These are phyloP conservation scores for Chlorokybus atmophyticus DNA, from an alignment of 139 green algal species.

Conservation along the genomic window DNA sequence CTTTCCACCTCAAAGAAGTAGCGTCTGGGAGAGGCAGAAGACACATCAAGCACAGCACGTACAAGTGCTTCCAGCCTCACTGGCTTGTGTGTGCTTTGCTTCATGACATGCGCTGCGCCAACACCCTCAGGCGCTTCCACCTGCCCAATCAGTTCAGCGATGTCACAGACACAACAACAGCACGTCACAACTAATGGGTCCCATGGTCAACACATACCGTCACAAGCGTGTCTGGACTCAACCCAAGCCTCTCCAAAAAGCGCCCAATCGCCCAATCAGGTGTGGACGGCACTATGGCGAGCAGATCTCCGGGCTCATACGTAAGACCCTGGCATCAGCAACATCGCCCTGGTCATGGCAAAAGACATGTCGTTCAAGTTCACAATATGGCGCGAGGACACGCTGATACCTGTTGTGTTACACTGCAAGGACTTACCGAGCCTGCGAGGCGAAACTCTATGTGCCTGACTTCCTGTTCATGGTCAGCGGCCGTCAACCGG, in stretches of 20 bases:
- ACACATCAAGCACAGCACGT: constrained; percentile 62
- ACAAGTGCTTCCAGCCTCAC: constrained; percentile 35
- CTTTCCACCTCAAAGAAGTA: constrained; percentile 75
- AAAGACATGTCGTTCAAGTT: too few species aligned
- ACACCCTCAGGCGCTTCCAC: neutral
- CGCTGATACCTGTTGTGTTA: too few species aligned
- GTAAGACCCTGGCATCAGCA: constrained; percentile 24
- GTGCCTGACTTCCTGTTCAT: constrained; percentile 74
- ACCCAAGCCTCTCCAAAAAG: neutral
- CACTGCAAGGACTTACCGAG: too few species aligned
- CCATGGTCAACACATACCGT: too few species aligned
- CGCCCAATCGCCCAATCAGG: neutral
- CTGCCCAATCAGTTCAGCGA: too few species aligned
- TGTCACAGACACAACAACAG: neutral
- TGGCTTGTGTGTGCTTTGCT: neutral
- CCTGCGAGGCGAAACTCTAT: constrained; percentile 52
- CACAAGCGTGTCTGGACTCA: constrained; percentile 6
- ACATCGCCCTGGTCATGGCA: too few species aligned
- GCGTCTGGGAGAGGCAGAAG: constrained; percentile 53
- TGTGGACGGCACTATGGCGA: constrained; percentile 52
- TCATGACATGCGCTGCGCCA: neutral
- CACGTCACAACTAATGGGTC: neutral
- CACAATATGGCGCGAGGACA: too few species aligned
- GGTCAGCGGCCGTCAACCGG: constrained; percentile 46
- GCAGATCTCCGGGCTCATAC: constrained; percentile 64